Percentiles rank a stretch among this genome's conserved stretches.
Evolutionary conservation across 192 early-diverging fungal species (phyloP).

Genomic region (Coemansia sp.): DNA sequence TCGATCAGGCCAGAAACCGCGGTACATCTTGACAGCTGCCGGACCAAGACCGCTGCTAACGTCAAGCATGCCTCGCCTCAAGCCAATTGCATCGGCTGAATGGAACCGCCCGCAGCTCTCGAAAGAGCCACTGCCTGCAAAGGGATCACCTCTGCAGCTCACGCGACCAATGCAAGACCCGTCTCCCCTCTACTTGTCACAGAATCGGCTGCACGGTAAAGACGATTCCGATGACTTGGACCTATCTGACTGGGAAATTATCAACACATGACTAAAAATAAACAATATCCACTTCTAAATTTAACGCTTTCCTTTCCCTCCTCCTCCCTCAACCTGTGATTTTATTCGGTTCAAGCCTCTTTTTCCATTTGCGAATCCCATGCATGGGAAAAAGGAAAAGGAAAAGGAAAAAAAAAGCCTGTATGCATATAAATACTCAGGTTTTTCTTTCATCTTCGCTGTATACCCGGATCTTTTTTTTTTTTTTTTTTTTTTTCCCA

Average conservation of each 20-base stretch:
- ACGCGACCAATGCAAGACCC: neutral
- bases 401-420: too few species aligned
- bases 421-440: too few species aligned
- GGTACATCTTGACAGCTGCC: neutral
- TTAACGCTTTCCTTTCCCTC: neutral
- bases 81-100: constrained; percentile 16
- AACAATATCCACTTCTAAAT: neutral
- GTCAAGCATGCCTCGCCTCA: constrained; percentile 11
- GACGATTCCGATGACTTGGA: neutral
- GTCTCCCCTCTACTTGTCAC: too few species aligned
- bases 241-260: constrained; percentile 8
- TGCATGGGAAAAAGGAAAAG: too few species aligned
- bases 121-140: too few species aligned
- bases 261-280: neutral
- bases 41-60: neutral
- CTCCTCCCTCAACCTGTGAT: neutral
- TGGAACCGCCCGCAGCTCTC: constrained; percentile 3
- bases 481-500: too few species aligned
- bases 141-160: neutral
- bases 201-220: constrained; percentile 1
- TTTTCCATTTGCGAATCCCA: too few species aligned
- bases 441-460: too few species aligned
- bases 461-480: too few species aligned
- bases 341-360: neutral
- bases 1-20: neutral